Base-by-base conservation (phyloP, 805 yeast species). In the Tetrapisispora namnaoensis region DNA sequence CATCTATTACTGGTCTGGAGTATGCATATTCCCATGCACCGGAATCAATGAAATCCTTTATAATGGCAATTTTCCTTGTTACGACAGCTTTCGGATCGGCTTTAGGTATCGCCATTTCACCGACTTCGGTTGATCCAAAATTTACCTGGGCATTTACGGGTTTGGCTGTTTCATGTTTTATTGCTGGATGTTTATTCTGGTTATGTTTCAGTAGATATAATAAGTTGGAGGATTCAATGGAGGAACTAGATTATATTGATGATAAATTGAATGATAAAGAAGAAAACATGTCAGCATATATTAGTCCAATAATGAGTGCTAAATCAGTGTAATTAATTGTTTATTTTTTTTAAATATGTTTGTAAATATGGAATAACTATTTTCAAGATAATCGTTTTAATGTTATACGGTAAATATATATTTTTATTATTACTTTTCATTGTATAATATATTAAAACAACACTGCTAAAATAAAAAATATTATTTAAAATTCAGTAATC, bases 11-110 rank as follows among this genome's bases (percentile, higher is more conserved):
- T 18, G 91, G 91, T 57, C 75, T 83, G 55, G 93, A 86, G 69
- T 83, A 83, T 61, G 93, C 95, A 16, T 86, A 83, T 69, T 80
- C 89, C 27, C 82, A 85, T 70, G 91, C 93, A 5, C 93, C 93
- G 37, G 74, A 73, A 11, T 68, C 75, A 38, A 69, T 70, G 72
- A 71, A 68, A 52, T 67, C 72, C 17, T 62, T 71, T 37, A 67
- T 69, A 44, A 70, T 71, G 74, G 72, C 82, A 16, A 54, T 71
- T 45, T 84, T 80, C 71, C 72, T 86, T 58, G 69, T 85, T 49
- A 82, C 85, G 39, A 80, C 73, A 54, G 93, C 95, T 16, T 58
- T 82, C 46, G 89, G 93, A 49, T 76, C 91, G 21, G 88, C 89
- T 18, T 59, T 84, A 43, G 88, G 90, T 58, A 80, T 81, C 64